Evolutionary conservation across 2,329 filamentous ascomycete species (phyloP).

Genomic region (Trichoderma sp.): DNA sequence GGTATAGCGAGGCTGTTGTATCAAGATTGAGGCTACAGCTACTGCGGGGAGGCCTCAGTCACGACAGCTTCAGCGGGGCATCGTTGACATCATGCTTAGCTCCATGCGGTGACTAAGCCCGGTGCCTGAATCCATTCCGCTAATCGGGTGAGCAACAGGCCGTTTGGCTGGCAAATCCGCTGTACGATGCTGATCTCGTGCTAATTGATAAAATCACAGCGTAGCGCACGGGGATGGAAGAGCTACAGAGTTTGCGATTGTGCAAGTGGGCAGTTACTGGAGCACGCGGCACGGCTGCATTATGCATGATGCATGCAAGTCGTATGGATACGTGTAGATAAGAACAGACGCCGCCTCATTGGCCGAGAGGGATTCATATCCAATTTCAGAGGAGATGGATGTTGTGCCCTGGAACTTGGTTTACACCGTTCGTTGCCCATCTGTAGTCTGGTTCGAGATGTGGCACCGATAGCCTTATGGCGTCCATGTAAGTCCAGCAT

Average conservation of each 20-base stretch:
- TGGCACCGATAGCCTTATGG: background rate
- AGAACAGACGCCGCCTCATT: background rate
- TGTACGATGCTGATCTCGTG: background rate
- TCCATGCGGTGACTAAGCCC: slow-evolving; percentile 5
- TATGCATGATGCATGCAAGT: slow-evolving; percentile 13
- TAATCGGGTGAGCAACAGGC: background rate
- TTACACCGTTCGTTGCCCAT: background rate
- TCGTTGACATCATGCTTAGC: background rate
- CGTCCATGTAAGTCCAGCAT: background rate
- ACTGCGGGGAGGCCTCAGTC: background rate
- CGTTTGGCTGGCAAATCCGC: background rate
- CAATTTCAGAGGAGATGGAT: background rate
- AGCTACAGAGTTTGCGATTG: background rate
- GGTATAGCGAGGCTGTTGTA: background rate
- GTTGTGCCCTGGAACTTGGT: background rate
- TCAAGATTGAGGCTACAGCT: background rate
- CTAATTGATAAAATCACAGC: background rate
- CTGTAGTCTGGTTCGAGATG: background rate
- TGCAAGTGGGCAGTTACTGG: background rate
- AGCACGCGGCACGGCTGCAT: background rate
- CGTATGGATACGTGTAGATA: background rate
- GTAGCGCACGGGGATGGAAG: background rate
- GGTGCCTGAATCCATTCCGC: background rate
- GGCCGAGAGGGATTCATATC: background rate
- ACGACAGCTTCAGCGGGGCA: slow-evolving; percentile 18